Conservation (phyloP, 352 stramenopile genomes). For the Albugo candida region DNA sequence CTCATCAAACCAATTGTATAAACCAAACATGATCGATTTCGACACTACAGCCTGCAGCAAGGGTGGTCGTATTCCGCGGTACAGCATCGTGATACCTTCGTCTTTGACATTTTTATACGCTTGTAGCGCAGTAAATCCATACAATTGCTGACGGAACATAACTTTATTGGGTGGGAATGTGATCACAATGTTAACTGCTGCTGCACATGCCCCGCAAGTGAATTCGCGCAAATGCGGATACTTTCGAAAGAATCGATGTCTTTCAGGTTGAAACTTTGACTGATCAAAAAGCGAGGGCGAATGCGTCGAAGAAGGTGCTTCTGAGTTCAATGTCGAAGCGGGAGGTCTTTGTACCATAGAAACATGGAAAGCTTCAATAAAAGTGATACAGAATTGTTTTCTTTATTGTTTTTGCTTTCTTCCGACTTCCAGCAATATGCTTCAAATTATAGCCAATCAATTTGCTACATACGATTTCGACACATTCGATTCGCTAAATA, state of each 20-base stretch:
- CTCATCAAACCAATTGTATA: constrained; percentile 77
- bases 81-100: constrained; percentile 45
- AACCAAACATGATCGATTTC: constrained; percentile 81
- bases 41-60: constrained; percentile 69
- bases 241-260: constrained; percentile 19
- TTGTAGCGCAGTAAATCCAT: constrained; percentile 43
- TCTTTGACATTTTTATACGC: constrained; percentile 46
- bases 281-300: too few relatives aligned
- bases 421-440: too few relatives aligned
- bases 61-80: constrained; percentile 67
- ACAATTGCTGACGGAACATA: constrained; percentile 83
- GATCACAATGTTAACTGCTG: constrained; percentile 74
- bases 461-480: too few relatives aligned
- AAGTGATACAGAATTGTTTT: too few relatives aligned
- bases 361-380: too few relatives aligned
- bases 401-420: too few relatives aligned
- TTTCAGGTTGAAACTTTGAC: neutral
- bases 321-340: too few relatives aligned
- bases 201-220: constrained; percentile 51
- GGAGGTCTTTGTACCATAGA: too few relatives aligned
- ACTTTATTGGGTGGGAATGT: constrained; percentile 81
- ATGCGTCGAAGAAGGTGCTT: too few relatives aligned
- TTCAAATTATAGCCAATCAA: too few relatives aligned
- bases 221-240: constrained; percentile 68
- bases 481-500: too few relatives aligned